A percentile compares a stretch with the other conserved stretches of the same genome.
Evolutionary conservation across 1,284 basidiomycete species (phyloP).

Genomic region (Schizophyllum commune): DNA sequence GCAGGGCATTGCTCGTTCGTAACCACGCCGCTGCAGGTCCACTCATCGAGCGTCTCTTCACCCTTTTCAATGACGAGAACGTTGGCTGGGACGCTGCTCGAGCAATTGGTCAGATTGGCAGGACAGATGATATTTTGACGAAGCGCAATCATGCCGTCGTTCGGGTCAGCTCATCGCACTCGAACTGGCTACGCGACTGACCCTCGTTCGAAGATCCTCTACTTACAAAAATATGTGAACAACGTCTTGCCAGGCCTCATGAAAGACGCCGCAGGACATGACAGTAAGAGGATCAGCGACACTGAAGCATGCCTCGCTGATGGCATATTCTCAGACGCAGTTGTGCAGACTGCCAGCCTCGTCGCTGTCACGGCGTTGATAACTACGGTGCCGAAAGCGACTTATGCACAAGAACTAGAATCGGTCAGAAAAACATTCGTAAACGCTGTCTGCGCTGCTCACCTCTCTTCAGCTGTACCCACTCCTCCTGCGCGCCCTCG

Average conservation of each 20-base stretch:
- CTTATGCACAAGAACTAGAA: conserved; percentile 63
- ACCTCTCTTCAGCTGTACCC: conserved; percentile 67
- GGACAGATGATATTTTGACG: conserved; percentile 53
- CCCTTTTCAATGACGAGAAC: conserved; percentile 53
- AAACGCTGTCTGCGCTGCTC: not conserved
- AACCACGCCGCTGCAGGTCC: conserved; percentile 52
- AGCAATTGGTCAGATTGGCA: conserved; percentile 61
- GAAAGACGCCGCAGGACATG: conserved; percentile 42
- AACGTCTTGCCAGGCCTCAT: conserved; percentile 71
- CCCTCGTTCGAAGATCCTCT: conserved; percentile 52
- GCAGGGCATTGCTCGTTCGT: conserved; percentile 72
- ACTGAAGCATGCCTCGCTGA: not conserved
- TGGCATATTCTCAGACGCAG: conserved; percentile 26
- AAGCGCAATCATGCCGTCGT: conserved; percentile 73
- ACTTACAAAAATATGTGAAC: conserved; percentile 81
- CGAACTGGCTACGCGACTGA: not conserved
- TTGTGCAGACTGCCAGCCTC: conserved; percentile 64
- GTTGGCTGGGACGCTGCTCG: conserved; percentile 66
- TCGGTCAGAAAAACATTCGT: conserved; percentile 15
- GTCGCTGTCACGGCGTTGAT: conserved; percentile 82
- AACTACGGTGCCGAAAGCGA: conserved; percentile 69
- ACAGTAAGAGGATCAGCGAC: conserved; percentile 26
- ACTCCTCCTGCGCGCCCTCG: conserved; percentile 79
- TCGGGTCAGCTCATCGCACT: conserved; percentile 40
- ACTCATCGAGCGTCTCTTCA: conserved; percentile 61